Conservation (phyloP, 208 protist genomes). For the Wallacemonas sp. region DNA sequence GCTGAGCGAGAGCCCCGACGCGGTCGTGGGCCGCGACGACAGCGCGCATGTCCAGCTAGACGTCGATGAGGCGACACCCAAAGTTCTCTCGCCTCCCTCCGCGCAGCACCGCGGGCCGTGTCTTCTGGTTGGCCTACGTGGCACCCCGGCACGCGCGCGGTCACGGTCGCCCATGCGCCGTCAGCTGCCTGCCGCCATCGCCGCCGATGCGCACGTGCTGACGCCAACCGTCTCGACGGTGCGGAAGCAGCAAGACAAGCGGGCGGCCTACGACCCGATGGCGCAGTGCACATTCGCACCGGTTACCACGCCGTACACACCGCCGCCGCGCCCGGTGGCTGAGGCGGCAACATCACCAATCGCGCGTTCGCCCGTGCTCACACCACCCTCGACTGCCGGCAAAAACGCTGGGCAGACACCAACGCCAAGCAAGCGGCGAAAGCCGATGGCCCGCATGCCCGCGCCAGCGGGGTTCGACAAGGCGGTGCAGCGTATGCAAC, state of each 20-base stretch:
- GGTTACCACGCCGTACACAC: constrained; percentile 2
- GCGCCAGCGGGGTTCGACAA: constrained; percentile 35
- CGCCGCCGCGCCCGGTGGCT: background rate
- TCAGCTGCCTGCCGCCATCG: no score
- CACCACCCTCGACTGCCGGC: background rate
- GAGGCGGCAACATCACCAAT: background rate
- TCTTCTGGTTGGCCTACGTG: background rate
- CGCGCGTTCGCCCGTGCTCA: background rate
- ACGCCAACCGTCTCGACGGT: constrained; percentile 15
- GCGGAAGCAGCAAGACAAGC: constrained; percentile 23
- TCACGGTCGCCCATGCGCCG: no score
- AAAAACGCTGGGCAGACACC: background rate
- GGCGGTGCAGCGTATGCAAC: constrained; percentile 49
- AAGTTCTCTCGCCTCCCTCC: background rate
- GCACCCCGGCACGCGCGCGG: no score
- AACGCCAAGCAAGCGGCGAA: background rate
- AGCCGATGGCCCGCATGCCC: background rate
- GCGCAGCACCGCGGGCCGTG: background rate
- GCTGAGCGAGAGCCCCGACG: constrained; percentile 14
- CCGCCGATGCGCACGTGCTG: constrained; percentile 25
- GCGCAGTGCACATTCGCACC: constrained; percentile 57
- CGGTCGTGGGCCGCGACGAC: no score
- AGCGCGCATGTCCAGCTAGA: no score
- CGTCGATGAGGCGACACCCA: background rate
- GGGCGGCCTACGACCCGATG: constrained; percentile 36